Base-by-base conservation (phyloP, 495 filamentous ascomycete genomes). In the Annulohypoxylon maeteangense region DNA sequence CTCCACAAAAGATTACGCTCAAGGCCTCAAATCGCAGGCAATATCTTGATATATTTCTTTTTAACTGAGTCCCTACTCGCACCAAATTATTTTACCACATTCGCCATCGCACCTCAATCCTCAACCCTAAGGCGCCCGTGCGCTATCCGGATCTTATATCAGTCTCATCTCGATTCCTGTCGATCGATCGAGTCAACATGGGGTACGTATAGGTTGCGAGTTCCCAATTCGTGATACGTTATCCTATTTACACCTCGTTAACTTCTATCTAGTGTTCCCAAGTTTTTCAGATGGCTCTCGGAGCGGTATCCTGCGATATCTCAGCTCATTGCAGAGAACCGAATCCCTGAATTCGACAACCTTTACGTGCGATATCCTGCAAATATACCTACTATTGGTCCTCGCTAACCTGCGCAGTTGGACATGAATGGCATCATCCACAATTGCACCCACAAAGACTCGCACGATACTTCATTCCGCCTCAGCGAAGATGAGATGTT, bases 401-500 rank as follows among this genome's bases (percentile, higher is more conserved):
- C 77, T 76, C 53, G 76, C 75, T 68, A 55, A 76, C 56, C 29
- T 60, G n/a, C 47, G 27, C 74, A 84, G 89, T 87, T 97, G 72
- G 95, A 99, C 74, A 98, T 98, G 96, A 98, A 99, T 79, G 96
- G 95, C 67, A 99, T 99, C 78, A 98, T 99, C 74, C 96, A 99
- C 78, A 99, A 99, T 78, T 99, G 96, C 78, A 98, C 96, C 60
- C 96, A 99, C 83, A 97, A 92, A 62, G 95, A 99, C 75, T 90
- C 92, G 8, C 73, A 71, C 60, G 93, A 93, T 67, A 89, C 94
- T 2, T 94, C 91, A 0, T 95, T 94, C 76, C 93, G 95, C 54
- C 91, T 99, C 85, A 93, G 90, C 50, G 96, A 99, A 78, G 96
- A 98, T 77, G 91, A 97, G 79, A 98, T 98, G 94, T 98, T 98